Evolutionary conservation across 2,329 filamentous ascomycete genomes (phyloP).

Genomic region (Calonectria fujianensis): DNA sequence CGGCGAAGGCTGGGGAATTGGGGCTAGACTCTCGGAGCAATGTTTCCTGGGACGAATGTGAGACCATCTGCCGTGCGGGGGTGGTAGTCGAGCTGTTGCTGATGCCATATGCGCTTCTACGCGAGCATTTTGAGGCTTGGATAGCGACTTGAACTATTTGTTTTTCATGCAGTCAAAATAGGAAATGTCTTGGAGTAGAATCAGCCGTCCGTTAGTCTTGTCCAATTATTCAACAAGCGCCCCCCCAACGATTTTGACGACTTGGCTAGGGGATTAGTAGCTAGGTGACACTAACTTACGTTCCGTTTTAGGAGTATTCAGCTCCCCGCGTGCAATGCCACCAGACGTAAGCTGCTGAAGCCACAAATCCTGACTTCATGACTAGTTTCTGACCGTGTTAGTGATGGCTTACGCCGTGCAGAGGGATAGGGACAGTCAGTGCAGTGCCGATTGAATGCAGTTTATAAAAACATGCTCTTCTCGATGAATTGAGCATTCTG

Average conservation of each 20-base stretch:
- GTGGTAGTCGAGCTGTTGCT: constrained; percentile 35
- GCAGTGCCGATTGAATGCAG: background rate
- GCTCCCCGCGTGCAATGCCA: background rate
- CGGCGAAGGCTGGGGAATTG: background rate
- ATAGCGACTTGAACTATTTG: background rate
- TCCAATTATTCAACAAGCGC: background rate
- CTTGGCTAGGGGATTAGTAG: background rate
- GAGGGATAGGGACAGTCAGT: background rate
- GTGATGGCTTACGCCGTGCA: background rate
- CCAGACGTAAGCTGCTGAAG: background rate
- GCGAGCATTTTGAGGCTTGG: constrained; percentile 25
- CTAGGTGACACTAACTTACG: background rate
- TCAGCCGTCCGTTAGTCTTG: background rate
- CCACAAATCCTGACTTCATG: background rate
- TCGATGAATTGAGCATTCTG: background rate
- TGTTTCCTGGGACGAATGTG: constrained; percentile 13
- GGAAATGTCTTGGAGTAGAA: background rate
- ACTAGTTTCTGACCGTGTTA: background rate
- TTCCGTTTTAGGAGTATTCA: constrained; percentile 3
- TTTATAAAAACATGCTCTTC: constrained; percentile 8
- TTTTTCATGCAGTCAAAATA: background rate
- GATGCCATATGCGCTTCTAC: constrained; percentile 27
- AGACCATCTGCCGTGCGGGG: constrained; percentile 17
- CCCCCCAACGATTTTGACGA: background rate
- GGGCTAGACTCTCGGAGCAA: background rate